Percentiles rank a stretch among this genome's conserved stretches.
phyloP scores from a whole-genome alignment of 2,329 filamentous ascomycete genomes.

The Myriangium duriaei region DNA sequence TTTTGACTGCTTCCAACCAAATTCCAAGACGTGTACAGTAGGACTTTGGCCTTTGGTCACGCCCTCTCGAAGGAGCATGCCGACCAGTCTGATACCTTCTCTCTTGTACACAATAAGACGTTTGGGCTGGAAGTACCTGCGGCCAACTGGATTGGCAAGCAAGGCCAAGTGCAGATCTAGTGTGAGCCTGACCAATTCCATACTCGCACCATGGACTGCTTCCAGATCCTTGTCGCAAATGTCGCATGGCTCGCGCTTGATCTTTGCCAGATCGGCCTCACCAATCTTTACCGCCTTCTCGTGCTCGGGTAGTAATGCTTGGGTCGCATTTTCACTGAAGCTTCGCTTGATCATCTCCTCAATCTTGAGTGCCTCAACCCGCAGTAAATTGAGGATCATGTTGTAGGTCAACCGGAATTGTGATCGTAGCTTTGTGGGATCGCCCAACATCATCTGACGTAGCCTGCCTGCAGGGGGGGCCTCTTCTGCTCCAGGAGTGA shows the following conservation, averaged over 20 bases:
- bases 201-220: slow-evolving; percentile 65
- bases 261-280: slow-evolving; percentile 79
- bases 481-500: slow-evolving; percentile 67
- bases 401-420: slow-evolving; percentile 98
- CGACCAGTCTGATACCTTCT: slow-evolving; percentile 69
- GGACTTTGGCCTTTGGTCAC: slow-evolving; percentile 53
- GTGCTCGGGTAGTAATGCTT: slow-evolving; percentile 85
- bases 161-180: slow-evolving; percentile 66
- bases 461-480: slow-evolving; percentile 74
- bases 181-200: slow-evolving; percentile 70
- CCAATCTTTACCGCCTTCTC: slow-evolving; percentile 89
- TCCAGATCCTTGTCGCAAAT: slow-evolving; percentile 74
- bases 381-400: slow-evolving; percentile 93
- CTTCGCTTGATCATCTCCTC: slow-evolving; percentile 99
- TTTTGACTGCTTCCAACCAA: slow-evolving; percentile 54
- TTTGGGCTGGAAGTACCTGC: slow-evolving; percentile 62
- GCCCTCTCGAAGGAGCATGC: slow-evolving; percentile 68
- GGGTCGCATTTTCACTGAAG: slow-evolving; percentile 95
- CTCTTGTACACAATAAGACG: slow-evolving; percentile 70
- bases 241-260: slow-evolving; percentile 72
- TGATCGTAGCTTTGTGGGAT: slow-evolving; percentile 86
- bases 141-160: slow-evolving; percentile 67
- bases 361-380: slow-evolving; percentile 93
- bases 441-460: slow-evolving; percentile 87
- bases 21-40: slow-evolving; percentile 65